phyloP scores from a whole-genome alignment of 805 yeast genomes.

The Starmerella cellae region DNA sequence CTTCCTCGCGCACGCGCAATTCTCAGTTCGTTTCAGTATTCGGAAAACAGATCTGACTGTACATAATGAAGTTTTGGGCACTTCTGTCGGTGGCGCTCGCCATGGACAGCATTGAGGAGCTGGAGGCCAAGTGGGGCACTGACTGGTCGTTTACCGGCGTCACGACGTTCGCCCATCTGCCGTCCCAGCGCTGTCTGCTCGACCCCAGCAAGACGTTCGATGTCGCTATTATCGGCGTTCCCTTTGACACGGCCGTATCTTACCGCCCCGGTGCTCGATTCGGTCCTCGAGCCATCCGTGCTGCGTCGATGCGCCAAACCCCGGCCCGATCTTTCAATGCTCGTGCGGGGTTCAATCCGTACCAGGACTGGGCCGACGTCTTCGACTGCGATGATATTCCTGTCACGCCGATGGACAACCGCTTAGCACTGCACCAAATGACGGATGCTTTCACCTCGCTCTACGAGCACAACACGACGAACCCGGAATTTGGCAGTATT shows the following conservation, averaged over 20 bases:
- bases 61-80: not conserved
- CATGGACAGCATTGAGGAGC: constrained; percentile 13
- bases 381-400: constrained; percentile 61
- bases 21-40: no score
- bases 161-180: constrained; percentile 56
- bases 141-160: constrained; percentile 47
- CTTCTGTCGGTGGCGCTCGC: constrained; percentile 2
- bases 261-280: constrained; percentile 73
- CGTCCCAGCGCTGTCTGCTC: constrained; percentile 44
- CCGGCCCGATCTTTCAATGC: constrained; percentile 56
- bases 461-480: constrained; percentile 26
- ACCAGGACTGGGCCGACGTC: constrained; percentile 38
- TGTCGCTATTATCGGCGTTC: constrained; percentile 63
- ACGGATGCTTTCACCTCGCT: constrained; percentile 46
- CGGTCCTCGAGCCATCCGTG: constrained; percentile 43
- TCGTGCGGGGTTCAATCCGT: constrained; percentile 51
- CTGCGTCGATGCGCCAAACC: constrained; percentile 42
- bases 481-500: constrained; percentile 24
- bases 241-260: constrained; percentile 71
- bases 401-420: constrained; percentile 54
- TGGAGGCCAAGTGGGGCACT: constrained; percentile 57
- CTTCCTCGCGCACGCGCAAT: no score
- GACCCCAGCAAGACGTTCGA: constrained; percentile 39
- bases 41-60: no score
- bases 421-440: constrained; percentile 50